Evolutionary conservation across 2,329 filamentous ascomycete species (phyloP), one percentile per base, ranked within the genome.

Genomic region (Ophiobolus disseminans): DNA sequence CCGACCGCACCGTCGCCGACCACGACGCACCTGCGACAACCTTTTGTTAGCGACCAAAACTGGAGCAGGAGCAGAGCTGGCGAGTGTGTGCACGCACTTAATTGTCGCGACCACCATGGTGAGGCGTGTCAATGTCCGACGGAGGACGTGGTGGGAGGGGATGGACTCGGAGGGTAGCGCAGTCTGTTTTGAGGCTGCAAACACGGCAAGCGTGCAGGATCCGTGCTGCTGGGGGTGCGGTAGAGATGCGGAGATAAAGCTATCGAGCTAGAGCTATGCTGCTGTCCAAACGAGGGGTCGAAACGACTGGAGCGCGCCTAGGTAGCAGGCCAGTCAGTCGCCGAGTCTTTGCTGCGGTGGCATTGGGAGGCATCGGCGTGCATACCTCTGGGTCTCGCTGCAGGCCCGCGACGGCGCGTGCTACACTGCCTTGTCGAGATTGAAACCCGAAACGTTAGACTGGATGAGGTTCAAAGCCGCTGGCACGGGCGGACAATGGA

Each of bases 1-100:
- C 94, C 94, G 65, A 99, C 94, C 62, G 94, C 94, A 92, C 94
- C 94, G 78, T 99, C 94, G 75, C 94, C 94, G 69, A 99, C 94
- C 66, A 99, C 94, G 70, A 99, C 94, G 80, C 94, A 99, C 80
- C 94, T 99, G 57, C 31, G 50, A 32, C 31, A 30, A 40, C 19
- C 31, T 38, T 38, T 57, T 47, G 44, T 57, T 58, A 56, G 55
- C 32, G 40, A 28, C 32, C 36, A 25, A 30, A 34, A 38, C 23
- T 28, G 31, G 25, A 38, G 14, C 39, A 36, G 14, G 32, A 20
- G 19, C 14, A 23, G 25, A 37, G 45, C 19, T 19, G 23, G 28
- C 16, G 28, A 48, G 45, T 25, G 35, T 43, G n/a, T 37, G 34
- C 26, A 69, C 71, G 53, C 65, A 75, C 72, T 75, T 75, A 62